Evolutionary conservation across 2,329 filamentous ascomycete species (phyloP), one percentile per base, ranked within the genome.

Genomic region (Colletotrichum lindemuthianum): DNA sequence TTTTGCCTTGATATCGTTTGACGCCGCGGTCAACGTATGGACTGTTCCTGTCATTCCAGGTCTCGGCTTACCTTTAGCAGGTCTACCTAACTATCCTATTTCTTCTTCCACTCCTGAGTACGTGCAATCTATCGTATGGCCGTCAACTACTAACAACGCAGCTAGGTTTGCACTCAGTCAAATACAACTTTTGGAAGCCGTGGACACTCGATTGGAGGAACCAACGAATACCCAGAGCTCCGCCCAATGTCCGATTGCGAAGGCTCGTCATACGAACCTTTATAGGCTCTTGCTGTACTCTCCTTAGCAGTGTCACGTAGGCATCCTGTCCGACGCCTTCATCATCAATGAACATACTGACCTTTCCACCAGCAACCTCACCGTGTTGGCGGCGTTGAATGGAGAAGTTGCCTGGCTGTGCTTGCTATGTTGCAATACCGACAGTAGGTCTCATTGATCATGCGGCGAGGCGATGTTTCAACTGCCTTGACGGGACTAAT

Each of bases 151-250:
- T 43, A 13, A 52, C 11, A 16, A 5, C 3, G 34, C 1, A 11
- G 1, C 6, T 24, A 64, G 60, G 50, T 6, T 50, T 64, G 11
- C 61, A 64, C 16, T 64, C 61, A 6, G 57, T 64, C 6, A 64
- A 56, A 13, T 60, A 64, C 9, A 60, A 55, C 50, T 64, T 64
- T 9, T 64, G 61, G 61, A 64, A 48, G n/a, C 61, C 61, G n/a
- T 64, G 61, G 61, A 64, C 61, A 2, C 10, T 64, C 4, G 61
- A 64, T 10, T 64, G 61, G 61, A 47, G 50, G 2, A 60, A 60
- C 2, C 33, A 44, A n/a, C 57, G 57, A 3, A 60, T 64, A 5
- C 57, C 57, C 4, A 16, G 61, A 32, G 57, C 61, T 0, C 61
- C 61, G 8, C 61, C 61, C 2, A 64, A 64, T 4, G 8, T 64